A percentile compares a stretch with the other conserved stretches of the same genome.
These are phyloP conservation scores for Daldinia sp. DNA, from an alignment of 2,329 filamentous ascomycete species.

Conservation along the genomic window DNA sequence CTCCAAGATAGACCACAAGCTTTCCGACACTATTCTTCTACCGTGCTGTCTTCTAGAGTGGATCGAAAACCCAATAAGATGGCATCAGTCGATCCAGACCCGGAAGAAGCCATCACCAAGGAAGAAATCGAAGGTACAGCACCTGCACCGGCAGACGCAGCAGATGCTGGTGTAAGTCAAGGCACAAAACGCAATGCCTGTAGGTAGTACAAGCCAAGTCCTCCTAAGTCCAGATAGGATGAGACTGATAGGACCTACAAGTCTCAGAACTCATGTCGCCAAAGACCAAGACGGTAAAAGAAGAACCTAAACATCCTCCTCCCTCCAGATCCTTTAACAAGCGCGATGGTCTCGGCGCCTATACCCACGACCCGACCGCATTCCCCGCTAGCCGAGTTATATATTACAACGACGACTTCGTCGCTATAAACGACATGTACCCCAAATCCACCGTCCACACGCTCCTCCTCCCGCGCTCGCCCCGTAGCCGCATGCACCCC, in stretches of 20 bases:
- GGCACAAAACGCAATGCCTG: slow-evolving; percentile 52
- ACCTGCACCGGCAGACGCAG: slow-evolving; percentile 38
- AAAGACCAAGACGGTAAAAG: slow-evolving; percentile 51
- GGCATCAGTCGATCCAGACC: slow-evolving; percentile 38
- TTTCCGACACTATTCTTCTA: not conserved
- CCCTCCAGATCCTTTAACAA: slow-evolving; percentile 48
- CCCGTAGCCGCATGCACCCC: slow-evolving; percentile 72
- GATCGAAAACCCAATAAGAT: slow-evolving; percentile 21
- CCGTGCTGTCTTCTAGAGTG: not conserved
- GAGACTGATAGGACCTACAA: slow-evolving; percentile 18
- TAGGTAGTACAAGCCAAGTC: slow-evolving; percentile 39
- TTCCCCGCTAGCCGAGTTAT: slow-evolving; percentile 69
- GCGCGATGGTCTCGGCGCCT: slow-evolving; percentile 70
- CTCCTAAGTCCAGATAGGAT: not conserved
- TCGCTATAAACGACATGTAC: slow-evolving; percentile 82
- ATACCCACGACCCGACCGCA: slow-evolving; percentile 69
- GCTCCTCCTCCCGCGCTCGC: slow-evolving; percentile 80
- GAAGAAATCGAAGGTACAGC: slow-evolving; percentile 52
- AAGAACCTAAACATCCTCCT: slow-evolving; percentile 33
- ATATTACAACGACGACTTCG: slow-evolving; percentile 72
- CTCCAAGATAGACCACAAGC: not conserved
- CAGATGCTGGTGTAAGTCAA: slow-evolving; percentile 30
- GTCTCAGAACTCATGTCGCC: slow-evolving; percentile 64
- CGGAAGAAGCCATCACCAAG: slow-evolving; percentile 52
- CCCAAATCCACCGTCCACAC: slow-evolving; percentile 88